Base-by-base conservation (phyloP, 2,329 filamentous ascomycete genomes). In the Biscogniauxia sp. region DNA sequence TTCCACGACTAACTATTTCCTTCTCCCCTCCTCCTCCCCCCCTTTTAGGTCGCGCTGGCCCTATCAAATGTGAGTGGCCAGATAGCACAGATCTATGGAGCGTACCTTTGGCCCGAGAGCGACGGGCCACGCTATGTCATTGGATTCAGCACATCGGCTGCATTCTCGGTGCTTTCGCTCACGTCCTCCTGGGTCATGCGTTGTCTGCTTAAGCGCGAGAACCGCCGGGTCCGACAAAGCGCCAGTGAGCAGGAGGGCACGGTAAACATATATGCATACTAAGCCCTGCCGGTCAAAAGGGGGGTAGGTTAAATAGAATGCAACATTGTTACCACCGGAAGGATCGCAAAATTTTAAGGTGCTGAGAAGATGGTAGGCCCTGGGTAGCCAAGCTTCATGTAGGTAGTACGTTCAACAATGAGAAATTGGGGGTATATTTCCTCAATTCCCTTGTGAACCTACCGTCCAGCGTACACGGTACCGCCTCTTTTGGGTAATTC, bases 11-110 rank as follows among this genome's bases (percentile, higher is more conserved):
- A 17, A 41, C 23, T 7, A 32, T 13, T 23, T 19, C 23, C 9
- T 23, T 19, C 19, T 51, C 6, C 32, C 23, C 9, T 23, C 32
- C 19, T 51, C 6, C 8, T 41, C 7, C 20, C 20, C 19, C 32
- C n/a, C n/a, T n/a, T n/a, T n/a, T 28, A 41, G 53, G 57, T 53
- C 15, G 53, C 57, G 45, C 57, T 55, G 32, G 54, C 49, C 23
- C 20, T 51, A 8, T 32, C 49, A 32, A 59, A 53, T n/a, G 28
- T 56, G 7, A 53, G 53, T n/a, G 57, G 25, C 9, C 50, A 56
- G 32, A 53, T 60, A 19, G 51, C 28, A 20, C 51, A 56, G 28
- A 60, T 60, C n/a, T 60, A 59, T 5, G 57, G 57, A 5, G n/a
- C 57, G 11, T 59, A 59, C 20, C 19, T 59, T 6, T 59, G 57